A percentile compares a stretch with the other conserved stretches of the same genome.
Conservation (phyloP, 306 rosid genomes). For the Dalbergia oliveri region DNA sequence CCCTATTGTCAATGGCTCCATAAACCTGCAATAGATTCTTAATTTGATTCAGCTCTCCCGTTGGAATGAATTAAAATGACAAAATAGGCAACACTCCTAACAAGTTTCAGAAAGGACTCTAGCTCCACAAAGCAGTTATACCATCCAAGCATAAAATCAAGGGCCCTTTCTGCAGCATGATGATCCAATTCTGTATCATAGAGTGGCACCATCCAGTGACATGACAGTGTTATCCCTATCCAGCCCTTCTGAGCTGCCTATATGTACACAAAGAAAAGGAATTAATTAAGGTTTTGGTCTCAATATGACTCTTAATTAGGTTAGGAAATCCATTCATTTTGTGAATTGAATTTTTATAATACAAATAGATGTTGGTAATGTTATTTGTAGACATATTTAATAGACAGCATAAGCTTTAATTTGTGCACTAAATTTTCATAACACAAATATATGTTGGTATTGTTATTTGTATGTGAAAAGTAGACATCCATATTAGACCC, state of each 20-base stretch:
- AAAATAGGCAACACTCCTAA: neutral
- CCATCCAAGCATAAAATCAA: slow-evolving; percentile 61
- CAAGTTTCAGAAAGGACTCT: neutral
- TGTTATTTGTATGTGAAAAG: too few species aligned
- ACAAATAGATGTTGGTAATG: neutral
- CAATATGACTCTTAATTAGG: neutral
- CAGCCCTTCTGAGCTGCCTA: slow-evolving; percentile 54
- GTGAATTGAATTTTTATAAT: neutral
- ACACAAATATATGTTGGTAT: too few species aligned
- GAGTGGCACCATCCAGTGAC: slow-evolving; percentile 56
- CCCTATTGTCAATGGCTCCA: slow-evolving; percentile 43
- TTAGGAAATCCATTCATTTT: neutral
- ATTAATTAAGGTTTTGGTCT: neutral
- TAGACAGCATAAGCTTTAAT: too few species aligned
- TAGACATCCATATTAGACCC: too few species aligned
- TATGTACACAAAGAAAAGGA: slow-evolving; percentile 2
- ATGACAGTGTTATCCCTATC: slow-evolving; percentile 54
- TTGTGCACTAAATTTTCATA: too few species aligned
- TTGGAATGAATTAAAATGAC: neutral
- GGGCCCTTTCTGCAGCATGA: slow-evolving; percentile 51
- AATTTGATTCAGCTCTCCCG: neutral
- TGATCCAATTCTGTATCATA: slow-evolving; percentile 35
- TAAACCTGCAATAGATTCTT: slow-evolving; percentile 24
- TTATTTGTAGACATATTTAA: too few species aligned
- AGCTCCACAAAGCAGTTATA: neutral